These are phyloP conservation scores for Apiosordaria backusii DNA, from an alignment of 495 filamentous ascomycete species.

Conservation along the genomic window DNA sequence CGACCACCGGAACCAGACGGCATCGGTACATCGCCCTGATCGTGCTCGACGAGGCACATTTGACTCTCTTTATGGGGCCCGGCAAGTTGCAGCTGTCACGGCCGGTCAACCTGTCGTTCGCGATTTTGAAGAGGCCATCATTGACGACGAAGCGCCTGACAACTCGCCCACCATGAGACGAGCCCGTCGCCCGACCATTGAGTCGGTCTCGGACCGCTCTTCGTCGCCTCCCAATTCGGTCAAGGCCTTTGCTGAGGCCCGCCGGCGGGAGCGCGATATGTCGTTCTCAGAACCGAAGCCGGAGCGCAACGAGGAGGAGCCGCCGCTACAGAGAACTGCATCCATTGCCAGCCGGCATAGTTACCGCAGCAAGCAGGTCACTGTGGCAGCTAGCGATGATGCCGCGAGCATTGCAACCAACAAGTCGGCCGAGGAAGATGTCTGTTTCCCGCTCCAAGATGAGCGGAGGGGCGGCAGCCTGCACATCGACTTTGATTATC, in stretches of 20 bases:
- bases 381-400: conserved; percentile 39
- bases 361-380: conserved; percentile 45
- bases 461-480: conserved; percentile 44
- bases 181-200: conserved; percentile 47
- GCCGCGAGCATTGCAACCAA: conserved; percentile 48
- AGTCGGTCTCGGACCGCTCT: conserved; percentile 52
- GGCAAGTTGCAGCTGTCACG: conserved; percentile 37
- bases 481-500: conserved; percentile 78
- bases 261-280: conserved; percentile 54
- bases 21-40: conserved; percentile 57
- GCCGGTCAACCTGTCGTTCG: conserved; percentile 35
- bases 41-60: conserved; percentile 53
- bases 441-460: conserved; percentile 70
- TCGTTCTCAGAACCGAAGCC: conserved; percentile 45
- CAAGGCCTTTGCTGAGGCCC: conserved; percentile 86
- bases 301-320: conserved; percentile 47
- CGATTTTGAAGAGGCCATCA: conserved; percentile 71
- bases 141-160: conserved; percentile 69
- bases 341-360: conserved; percentile 63
- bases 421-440: conserved; percentile 70
- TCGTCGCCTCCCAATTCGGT: conserved; percentile 93
- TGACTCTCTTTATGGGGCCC: conserved; percentile 49
- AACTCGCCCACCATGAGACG: conserved; percentile 36
- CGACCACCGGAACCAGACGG: conserved; percentile 80
- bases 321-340: conserved; percentile 64